Conservation (phyloP, 257 asterid species). For the Nicotiana noctiflora region DNA sequence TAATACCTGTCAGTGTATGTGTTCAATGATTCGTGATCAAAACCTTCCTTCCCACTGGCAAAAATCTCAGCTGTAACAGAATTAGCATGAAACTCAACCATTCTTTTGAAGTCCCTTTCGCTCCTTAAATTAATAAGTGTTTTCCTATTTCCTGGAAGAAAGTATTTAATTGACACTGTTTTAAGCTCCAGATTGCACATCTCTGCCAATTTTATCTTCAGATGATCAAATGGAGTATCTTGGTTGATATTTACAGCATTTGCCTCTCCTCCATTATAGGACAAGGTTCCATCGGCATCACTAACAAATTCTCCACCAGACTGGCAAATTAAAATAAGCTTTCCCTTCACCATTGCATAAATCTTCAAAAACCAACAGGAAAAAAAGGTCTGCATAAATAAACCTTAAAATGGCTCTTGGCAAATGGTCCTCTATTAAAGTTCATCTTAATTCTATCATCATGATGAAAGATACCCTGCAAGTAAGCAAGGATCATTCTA, state of each 20-base stretch:
- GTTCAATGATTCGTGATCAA: conserved; percentile 44
- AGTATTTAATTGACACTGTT: conserved; percentile 68
- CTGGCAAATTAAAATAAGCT: conserved; percentile 84
- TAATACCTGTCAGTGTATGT: conserved; percentile 45
- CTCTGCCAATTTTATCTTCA: conserved; percentile 72
- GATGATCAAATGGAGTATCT: conserved; percentile 57
- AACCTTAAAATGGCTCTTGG: not conserved
- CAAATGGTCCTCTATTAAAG: not conserved
- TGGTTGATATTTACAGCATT: conserved; percentile 67
- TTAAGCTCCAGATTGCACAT: conserved; percentile 58
- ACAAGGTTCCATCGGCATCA: conserved; percentile 60
- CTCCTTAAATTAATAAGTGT: conserved; percentile 67
- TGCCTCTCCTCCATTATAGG: conserved; percentile 79
- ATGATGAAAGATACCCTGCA: not conserved
- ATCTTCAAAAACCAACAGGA: conserved; percentile 34
- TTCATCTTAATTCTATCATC: not conserved
- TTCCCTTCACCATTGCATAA: conserved; percentile 70
- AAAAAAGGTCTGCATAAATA: conserved; percentile 7
- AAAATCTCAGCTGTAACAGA: conserved; percentile 84
- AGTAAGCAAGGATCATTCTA: not conserved
- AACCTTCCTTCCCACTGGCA: conserved; percentile 62
- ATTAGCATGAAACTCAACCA: conserved; percentile 74
- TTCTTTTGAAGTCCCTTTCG: conserved; percentile 73
- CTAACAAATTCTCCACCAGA: conserved; percentile 75
- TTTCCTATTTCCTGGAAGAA: conserved; percentile 84